These are phyloP conservation scores for Nemophila menziesii DNA, from an alignment of 257 asterid species.

Conservation along the genomic window DNA sequence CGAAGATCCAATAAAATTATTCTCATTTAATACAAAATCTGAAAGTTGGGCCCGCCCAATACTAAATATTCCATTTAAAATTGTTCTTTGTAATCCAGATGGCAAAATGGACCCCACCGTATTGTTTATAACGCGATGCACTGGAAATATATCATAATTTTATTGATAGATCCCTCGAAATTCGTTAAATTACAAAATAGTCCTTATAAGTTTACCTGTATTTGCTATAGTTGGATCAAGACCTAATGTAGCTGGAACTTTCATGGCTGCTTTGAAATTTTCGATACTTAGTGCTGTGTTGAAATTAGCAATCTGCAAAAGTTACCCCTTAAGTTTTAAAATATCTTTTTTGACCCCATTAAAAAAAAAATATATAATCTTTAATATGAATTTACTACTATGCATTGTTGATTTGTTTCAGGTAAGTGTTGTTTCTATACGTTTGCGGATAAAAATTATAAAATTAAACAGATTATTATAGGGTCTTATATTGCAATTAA, in stretches of 20 bases:
- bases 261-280: slow-evolving; percentile 86
- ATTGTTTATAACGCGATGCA: slow-evolving; percentile 55
- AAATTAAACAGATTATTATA: too few species aligned
- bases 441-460: too few species aligned
- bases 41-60: slow-evolving; percentile 85
- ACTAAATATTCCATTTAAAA: slow-evolving; percentile 70
- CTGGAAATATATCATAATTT: slow-evolving; percentile 30
- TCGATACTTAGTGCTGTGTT: slow-evolving; percentile 77
- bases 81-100: slow-evolving; percentile 41
- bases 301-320: slow-evolving; percentile 53
- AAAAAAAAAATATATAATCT: too few species aligned
- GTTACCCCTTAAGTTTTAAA: too few species aligned
- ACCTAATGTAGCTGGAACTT: slow-evolving; percentile 94
- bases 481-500: too few species aligned
- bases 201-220: slow-evolving; percentile 38
- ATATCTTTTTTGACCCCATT: background rate
- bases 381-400: too few species aligned
- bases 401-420: too few species aligned
- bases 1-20: slow-evolving; percentile 70
- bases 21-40: slow-evolving; percentile 55
- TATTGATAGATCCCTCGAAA: background rate
- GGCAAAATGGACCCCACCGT: slow-evolving; percentile 63
- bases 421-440: too few species aligned
- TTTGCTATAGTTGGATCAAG: slow-evolving; percentile 79
- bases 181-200: slow-evolving; percentile 1